A percentile compares a stretch with the other conserved stretches of the same genome.
These are phyloP conservation scores for Pichia phayaonensis DNA, from an alignment of 805 yeast genomes.

Conservation along the genomic window DNA sequence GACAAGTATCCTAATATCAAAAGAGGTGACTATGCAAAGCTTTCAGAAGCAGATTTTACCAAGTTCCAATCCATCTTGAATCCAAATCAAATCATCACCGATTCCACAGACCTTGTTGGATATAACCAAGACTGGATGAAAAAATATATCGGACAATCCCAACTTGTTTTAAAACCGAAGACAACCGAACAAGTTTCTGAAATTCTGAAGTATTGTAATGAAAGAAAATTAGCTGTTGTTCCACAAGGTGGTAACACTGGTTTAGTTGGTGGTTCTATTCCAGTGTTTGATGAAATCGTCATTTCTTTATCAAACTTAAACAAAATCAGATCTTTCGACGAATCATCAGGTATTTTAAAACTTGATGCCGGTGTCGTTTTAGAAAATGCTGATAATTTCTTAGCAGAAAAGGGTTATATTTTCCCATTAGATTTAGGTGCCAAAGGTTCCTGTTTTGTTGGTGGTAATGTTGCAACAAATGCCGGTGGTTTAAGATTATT, in stretches of 20 bases:
- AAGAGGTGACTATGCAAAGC: constrained; percentile 17
- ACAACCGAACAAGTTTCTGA: constrained; percentile 68
- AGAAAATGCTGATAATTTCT: constrained; percentile 72
- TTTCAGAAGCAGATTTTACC: constrained; percentile 50
- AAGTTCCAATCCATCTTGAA: constrained; percentile 55
- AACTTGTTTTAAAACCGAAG: constrained; percentile 74
- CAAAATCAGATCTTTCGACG: constrained; percentile 74
- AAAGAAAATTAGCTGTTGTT: constrained; percentile 69
- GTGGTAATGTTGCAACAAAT: constrained; percentile 91
- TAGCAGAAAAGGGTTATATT: constrained; percentile 77
- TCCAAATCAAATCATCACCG: constrained; percentile 42
- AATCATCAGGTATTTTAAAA: constrained; percentile 75
- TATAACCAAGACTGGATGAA: constrained; percentile 93
- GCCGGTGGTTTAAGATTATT: constrained; percentile 91
- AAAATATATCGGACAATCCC: constrained; percentile 83
- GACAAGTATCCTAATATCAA: constrained; percentile 10
- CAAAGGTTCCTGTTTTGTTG: constrained; percentile 93
- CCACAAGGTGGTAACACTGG: constrained; percentile 99
- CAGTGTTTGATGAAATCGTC: constrained; percentile 85
- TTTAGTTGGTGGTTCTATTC: constrained; percentile 88
- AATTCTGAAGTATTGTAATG: constrained; percentile 76
- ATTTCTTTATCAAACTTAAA: constrained; percentile 64
- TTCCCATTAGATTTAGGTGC: constrained; percentile 95
- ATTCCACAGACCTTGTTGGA: constrained; percentile 47
- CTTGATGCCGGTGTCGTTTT: constrained; percentile 87